Percentiles rank a stretch among this genome's conserved stretches.
Conservation (phyloP, 2,329 filamentous ascomycete genomes). For the Cadophora sp. region DNA sequence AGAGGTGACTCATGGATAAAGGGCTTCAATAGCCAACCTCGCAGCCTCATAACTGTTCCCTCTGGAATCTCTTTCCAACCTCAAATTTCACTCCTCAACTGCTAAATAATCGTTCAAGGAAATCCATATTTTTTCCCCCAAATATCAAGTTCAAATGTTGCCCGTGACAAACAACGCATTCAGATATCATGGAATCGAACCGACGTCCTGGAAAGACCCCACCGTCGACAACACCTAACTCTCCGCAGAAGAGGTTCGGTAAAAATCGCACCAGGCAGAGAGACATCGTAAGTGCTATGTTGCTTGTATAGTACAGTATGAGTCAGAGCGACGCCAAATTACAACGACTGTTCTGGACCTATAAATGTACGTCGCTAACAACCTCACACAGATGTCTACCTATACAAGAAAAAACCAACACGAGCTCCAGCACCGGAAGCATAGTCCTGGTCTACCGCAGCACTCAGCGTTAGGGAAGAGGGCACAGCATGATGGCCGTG, state of each 20-base stretch:
- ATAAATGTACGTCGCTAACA: background rate
- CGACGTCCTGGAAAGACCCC: background rate
- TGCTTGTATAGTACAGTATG: background rate
- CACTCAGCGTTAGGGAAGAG: background rate
- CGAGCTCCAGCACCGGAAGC: background rate
- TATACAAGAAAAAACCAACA: background rate
- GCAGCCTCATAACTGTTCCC: background rate
- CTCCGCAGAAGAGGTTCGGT: background rate
- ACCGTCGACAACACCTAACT: background rate
- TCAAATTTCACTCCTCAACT: background rate
- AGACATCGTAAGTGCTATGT: constrained; percentile 1
- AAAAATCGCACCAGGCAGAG: background rate
- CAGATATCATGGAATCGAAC: background rate
- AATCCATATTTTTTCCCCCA: background rate
- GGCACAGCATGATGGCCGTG: background rate
- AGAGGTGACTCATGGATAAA: background rate
- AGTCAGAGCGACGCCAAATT: background rate
- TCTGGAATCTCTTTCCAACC: background rate
- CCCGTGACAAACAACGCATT: background rate
- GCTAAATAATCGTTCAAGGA: background rate
- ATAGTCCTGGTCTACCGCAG: background rate
- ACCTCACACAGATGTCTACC: background rate
- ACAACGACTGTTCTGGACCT: background rate
- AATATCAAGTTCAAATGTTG: background rate
- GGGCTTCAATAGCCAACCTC: background rate